phyloP scores from a whole-genome alignment of 106 monocot species.

The Dioscorea dumetorum region DNA sequence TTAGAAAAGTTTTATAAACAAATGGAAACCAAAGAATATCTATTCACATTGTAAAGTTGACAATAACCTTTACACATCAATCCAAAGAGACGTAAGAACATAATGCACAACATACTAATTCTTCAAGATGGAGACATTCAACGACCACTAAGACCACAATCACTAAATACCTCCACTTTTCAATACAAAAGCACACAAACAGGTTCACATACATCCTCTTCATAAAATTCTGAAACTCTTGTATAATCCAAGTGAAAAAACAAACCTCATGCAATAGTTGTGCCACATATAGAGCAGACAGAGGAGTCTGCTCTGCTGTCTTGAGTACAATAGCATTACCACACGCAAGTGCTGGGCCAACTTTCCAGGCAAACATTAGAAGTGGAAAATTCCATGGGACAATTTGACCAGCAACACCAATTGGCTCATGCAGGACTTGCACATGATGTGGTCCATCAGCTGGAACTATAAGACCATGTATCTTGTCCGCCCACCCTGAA shows the following conservation, averaged over 20 bases:
- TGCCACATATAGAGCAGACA: constrained; percentile 61
- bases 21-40: too few relatives aligned
- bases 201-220: not conserved
- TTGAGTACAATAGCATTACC: constrained; percentile 88
- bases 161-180: too few relatives aligned
- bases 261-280: constrained; percentile 73
- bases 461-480: constrained; percentile 84
- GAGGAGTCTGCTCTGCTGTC: constrained; percentile 89
- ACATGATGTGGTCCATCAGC: constrained; percentile 89
- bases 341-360: constrained; percentile 88
- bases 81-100: too few relatives aligned
- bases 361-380: constrained; percentile 89
- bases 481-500: constrained; percentile 95
- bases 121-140: too few relatives aligned
- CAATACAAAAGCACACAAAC: not conserved
- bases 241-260: too few relatives aligned
- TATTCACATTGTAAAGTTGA: too few relatives aligned
- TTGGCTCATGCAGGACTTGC: constrained; percentile 82
- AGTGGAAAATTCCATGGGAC: constrained; percentile 97
- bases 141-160: too few relatives aligned
- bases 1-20: too few relatives aligned
- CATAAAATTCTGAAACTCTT: too few relatives aligned
- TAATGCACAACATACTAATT: too few relatives aligned
- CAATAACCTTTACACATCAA: too few relatives aligned
- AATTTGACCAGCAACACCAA: constrained; percentile 85